A percentile compares a stretch with the other conserved stretches of the same genome.
These are phyloP conservation scores for Nitzschia sp. DNA, from an alignment of 108 stramenopile genomes.

Conservation along the genomic window DNA sequence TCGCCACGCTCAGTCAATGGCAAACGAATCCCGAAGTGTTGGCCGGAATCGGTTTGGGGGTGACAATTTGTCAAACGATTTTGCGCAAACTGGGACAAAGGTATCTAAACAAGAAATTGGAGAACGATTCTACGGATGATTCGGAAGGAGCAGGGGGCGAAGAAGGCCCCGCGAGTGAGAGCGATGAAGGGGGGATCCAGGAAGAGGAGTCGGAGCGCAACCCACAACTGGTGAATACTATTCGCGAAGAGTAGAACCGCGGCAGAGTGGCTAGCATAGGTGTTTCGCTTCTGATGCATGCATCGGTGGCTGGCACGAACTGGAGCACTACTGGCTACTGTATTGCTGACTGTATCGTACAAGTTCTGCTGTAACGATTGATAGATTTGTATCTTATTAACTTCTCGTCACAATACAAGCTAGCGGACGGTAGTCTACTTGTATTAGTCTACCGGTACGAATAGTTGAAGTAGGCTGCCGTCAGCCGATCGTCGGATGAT, in stretches of 20 bases:
- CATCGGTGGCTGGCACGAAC: too few species aligned
- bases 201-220: background rate
- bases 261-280: background rate
- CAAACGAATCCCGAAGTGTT: slow-evolving; percentile 31
- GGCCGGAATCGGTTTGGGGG: slow-evolving; percentile 26
- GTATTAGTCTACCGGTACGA: too few species aligned
- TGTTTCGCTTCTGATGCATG: too few species aligned
- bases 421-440: too few species aligned
- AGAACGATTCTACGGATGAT: background rate
- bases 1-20: slow-evolving; percentile 35
- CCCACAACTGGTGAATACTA: background rate
- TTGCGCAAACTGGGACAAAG: background rate
- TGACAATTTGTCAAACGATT: background rate
- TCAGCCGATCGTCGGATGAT: too few species aligned
- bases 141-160: background rate
- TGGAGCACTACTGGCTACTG: too few species aligned
- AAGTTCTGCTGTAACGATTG: too few species aligned
- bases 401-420: too few species aligned
- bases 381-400: too few species aligned
- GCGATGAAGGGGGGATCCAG: background rate
- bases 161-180: background rate
- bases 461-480: too few species aligned
- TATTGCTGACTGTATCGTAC: too few species aligned
- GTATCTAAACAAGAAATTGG: background rate
- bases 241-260: background rate